phyloP scores from a whole-genome alignment of 2,329 filamentous ascomycete genomes.

The Beauveria sp. region DNA sequence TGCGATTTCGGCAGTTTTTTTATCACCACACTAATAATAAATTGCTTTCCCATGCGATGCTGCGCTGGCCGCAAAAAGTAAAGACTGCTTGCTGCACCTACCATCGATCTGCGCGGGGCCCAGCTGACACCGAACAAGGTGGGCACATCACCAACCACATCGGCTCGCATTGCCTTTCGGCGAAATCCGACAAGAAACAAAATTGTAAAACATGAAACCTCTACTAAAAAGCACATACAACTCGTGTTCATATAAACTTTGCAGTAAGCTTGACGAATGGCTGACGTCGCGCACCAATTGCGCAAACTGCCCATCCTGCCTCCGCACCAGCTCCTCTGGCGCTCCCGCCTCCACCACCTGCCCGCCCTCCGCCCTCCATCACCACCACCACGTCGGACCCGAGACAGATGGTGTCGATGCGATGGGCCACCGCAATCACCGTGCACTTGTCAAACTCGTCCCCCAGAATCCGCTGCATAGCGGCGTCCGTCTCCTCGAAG shows the following conservation, averaged over 20 bases:
- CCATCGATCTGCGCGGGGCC: not conserved
- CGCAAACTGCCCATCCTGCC: not conserved
- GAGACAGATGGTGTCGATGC: conserved; percentile 9
- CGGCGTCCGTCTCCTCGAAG: not conserved
- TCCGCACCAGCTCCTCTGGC: conserved; percentile 2
- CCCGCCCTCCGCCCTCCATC: conserved; percentile 4
- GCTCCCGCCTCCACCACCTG: conserved; percentile 6
- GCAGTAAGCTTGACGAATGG: not conserved
- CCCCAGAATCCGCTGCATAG: not conserved
- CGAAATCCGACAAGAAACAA: not conserved
- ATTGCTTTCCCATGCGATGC: not conserved
- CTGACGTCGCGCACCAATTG: not conserved
- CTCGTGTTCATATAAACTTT: not conserved
- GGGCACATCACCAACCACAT: not conserved
- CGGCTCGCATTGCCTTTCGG: not conserved
- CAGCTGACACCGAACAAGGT: not conserved
- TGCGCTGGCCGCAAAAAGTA: not conserved
- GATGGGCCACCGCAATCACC: conserved; percentile 8
- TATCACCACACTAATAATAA: too few species aligned
- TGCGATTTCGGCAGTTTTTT: conserved; percentile 7
- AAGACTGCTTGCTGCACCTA: not conserved
- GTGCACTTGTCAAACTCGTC: conserved; percentile 1
- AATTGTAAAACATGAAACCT: too few species aligned
- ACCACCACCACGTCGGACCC: conserved; percentile 8
- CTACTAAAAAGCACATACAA: not conserved